Base-by-base conservation (phyloP, 164 flowering plant species). In the Protea cynaroides region DNA sequence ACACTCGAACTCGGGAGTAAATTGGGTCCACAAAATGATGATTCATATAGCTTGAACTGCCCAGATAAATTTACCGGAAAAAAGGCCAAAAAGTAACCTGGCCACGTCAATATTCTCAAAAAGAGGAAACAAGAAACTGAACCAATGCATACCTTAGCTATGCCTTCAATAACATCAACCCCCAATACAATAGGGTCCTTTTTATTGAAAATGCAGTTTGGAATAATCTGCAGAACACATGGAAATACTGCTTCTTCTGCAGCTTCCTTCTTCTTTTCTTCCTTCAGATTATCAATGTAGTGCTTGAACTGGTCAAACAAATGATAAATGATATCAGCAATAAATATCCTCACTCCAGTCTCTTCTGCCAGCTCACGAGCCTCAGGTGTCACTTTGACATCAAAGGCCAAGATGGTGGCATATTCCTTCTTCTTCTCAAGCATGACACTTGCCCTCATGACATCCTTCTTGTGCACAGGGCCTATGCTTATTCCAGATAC, bases 191-290 rank as follows among this genome's bases (percentile, higher is more conserved):
- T 94, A 51, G 97, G 99, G 71, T 89, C 97, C 79, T 94, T 94
- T 80, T 89, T 88, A 79, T 89, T 91, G 80, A 88, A 94, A 52
- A 94, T 72, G 56, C 94, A 88, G 66, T 84, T 82, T 5, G 97
- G 97, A 68, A 91, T 72, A 44, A 94, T 91, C 75, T 84, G 72
- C 9, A 94, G 93, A 44, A 89, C 89, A 79, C 99, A 94, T 9
- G 99, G 99, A 69, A 94, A 94, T n/a, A 91, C 96, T 25, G 93
- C 99, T 66, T 89, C 99, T 43, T 89, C 94, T 10, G 96, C 89
- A 69, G 95, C 79, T 76, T 94, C 97, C 73, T 74, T 89, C 82
- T 86, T 91, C 81, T 79, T 87, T 64, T 94, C 97, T 82, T 94
- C 99, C 81, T 89, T 94, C 29, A 94, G 78, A 72, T 80, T 85